Conservation (phyloP, 257 asterid genomes). For the Nicotiana undulata region DNA sequence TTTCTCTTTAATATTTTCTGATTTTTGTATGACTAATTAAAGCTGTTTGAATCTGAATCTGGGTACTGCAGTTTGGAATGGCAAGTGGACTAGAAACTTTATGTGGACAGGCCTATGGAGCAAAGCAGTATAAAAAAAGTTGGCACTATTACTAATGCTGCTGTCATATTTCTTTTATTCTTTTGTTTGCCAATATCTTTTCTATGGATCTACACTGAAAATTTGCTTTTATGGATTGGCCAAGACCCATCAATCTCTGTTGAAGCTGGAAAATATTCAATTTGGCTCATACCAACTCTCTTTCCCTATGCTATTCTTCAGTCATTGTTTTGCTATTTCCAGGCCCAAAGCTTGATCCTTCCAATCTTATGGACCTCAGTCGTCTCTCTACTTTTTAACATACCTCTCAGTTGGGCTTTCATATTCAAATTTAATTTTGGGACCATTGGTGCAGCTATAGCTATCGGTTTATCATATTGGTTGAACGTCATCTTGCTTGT, state of each 20-base stretch:
- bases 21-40: too few relatives aligned
- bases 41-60: background rate
- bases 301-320: slow-evolving; percentile 73
- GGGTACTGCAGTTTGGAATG: slow-evolving; percentile 56
- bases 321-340: slow-evolving; percentile 59
- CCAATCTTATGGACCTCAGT: slow-evolving; percentile 65
- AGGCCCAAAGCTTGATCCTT: slow-evolving; percentile 59
- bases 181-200: slow-evolving; percentile 53
- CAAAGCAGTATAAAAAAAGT: slow-evolving; percentile 48
- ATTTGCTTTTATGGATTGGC: slow-evolving; percentile 39
- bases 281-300: slow-evolving; percentile 60
- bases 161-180: slow-evolving; percentile 42
- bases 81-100: slow-evolving; percentile 78
- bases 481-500: slow-evolving; percentile 45
- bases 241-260: slow-evolving; percentile 62
- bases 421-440: slow-evolving; percentile 52
- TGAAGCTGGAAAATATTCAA: slow-evolving; percentile 58
- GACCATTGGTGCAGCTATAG: slow-evolving; percentile 60
- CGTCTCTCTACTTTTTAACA: slow-evolving; percentile 42
- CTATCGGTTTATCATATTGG: slow-evolving; percentile 71
- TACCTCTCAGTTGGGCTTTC: slow-evolving; percentile 60
- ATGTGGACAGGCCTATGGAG: slow-evolving; percentile 91
- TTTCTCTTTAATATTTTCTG: background rate
- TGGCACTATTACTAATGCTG: slow-evolving; percentile 45
- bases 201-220: slow-evolving; percentile 53